Evolutionary conservation across 345 rosid species (phyloP).

Genomic region (Citrus unshiu): DNA sequence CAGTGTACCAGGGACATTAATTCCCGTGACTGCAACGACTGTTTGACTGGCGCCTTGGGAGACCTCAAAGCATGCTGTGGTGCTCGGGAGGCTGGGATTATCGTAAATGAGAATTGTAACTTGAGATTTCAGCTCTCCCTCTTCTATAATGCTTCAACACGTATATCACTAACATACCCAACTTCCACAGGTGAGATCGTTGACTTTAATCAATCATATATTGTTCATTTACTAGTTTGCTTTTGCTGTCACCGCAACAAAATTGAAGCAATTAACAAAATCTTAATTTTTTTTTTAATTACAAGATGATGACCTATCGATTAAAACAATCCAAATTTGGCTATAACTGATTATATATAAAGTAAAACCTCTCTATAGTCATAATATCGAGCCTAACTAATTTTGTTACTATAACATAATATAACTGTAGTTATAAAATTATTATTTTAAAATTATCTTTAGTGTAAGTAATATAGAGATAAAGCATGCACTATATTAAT

Average conservation of each 20-base stretch:
- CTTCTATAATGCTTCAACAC: slow-evolving; percentile 29
- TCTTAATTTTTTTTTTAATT: not conserved
- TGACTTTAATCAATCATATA: not conserved
- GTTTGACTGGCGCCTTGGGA: slow-evolving; percentile 17
- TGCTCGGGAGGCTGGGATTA: slow-evolving; percentile 22
- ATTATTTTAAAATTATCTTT: too few species aligned
- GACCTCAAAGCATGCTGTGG: slow-evolving; percentile 24
- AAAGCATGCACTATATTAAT: too few species aligned
- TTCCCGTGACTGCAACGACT: slow-evolving; percentile 3
- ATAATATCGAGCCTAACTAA: too few species aligned
- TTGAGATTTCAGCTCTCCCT: slow-evolving; percentile 28
- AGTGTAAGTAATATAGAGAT: too few species aligned
- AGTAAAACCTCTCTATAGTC: too few species aligned
- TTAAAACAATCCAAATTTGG: too few species aligned
- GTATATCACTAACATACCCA: slow-evolving; percentile 5
- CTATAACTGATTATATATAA: too few species aligned
- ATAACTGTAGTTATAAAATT: too few species aligned
- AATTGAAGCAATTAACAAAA: not conserved
- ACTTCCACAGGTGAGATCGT: slow-evolving; percentile 17
- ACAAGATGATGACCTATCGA: not conserved
- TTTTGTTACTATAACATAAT: too few species aligned
- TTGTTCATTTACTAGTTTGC: not conserved
- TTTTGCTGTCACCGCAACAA: not conserved
- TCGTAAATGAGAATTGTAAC: slow-evolving; percentile 33
- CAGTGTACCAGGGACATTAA: slow-evolving; percentile 40